These are phyloP conservation scores for Azolla pinnata DNA, from an alignment of 75 land plant species.

Conservation along the genomic window DNA sequence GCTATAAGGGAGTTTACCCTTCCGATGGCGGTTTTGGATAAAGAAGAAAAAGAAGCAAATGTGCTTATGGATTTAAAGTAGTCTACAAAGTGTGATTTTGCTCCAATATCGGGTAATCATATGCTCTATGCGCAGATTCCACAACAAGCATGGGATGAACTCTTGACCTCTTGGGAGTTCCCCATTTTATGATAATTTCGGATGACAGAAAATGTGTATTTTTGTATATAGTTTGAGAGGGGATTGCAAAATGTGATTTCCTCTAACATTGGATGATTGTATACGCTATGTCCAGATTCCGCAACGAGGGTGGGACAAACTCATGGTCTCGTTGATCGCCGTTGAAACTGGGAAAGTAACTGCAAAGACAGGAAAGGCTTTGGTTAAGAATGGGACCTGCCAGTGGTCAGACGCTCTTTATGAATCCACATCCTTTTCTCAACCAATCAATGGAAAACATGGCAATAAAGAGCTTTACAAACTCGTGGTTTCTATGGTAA, in stretches of 20 bases:
- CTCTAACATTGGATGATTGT: not conserved
- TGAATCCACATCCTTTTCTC: constrained; percentile 61
- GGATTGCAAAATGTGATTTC: not conserved
- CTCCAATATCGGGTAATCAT: no score
- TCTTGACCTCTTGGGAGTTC: no score
- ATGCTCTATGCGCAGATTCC: no score
- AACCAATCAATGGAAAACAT: constrained; percentile 34
- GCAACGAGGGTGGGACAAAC: constrained; percentile 71
- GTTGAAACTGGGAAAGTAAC: constrained; percentile 57
- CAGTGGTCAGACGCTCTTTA: constrained; percentile 79
- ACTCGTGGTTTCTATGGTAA: constrained; percentile 64
- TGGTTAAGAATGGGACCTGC: constrained; percentile 64
- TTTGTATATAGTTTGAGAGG: no score
- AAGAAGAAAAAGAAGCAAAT: no score
- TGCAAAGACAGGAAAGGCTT: constrained; percentile 59
- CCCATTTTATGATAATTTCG: no score
- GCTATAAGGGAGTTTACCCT: no score
- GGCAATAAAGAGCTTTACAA: constrained; percentile 53
- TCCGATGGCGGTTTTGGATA: no score
- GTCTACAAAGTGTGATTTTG: no score
- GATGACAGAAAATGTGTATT: not conserved
- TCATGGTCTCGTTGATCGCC: constrained; percentile 59
- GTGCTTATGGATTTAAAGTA: no score
- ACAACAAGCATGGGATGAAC: no score
- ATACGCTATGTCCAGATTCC: constrained; percentile 40